Evolutionary conservation across 805 yeast species (phyloP), one percentile per base, ranked within the genome.

Genomic region (Zygoascus ofunaensis): DNA sequence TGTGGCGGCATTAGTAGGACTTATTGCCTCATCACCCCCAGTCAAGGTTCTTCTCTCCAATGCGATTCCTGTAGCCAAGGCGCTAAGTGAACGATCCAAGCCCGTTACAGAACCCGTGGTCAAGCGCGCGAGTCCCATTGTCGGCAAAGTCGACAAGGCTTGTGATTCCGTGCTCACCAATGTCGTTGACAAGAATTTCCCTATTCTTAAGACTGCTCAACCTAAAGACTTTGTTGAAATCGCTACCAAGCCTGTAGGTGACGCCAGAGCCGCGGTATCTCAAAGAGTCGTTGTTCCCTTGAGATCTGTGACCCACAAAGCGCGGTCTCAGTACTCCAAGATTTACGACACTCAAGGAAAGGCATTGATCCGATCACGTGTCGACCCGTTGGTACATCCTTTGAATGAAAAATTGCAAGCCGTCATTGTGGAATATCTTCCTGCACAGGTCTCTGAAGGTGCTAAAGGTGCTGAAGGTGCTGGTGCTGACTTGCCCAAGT

Each of bases 331-430:
- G 56, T 72, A 76, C 55, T 65, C 71, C 39, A 68, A 74, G 26
- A 55, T 77, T 34, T 72, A 73, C 57, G 78, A 79, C 55, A 69
- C 75, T 5, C 65, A 76, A 24, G 86, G 86, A 20, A 77, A 76
- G 55, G 82, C 84, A 34, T 57, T 79, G 41, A 51, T 82, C 33
- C 70, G 86, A 51, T 69, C 80, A n/a, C 71, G 74, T 20, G 55
- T 80, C 19, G 87, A 81, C 59, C 80, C 84, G 3, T 30, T 80
- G 10, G 65, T 82, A 39, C 69, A 66, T 32, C 89, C 92, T 23
- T 37, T 80, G 37, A 86, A 82, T 63, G 62, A 69, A 30, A 63
- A 69, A 28, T 59, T 82, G 42, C 79, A 72, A 49, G 58, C 66
- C 1, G 53, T 68, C 20, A 68, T 76, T 23, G 59, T 65, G 34